Evolutionary conservation across 805 yeast genomes (phyloP), one percentile per base, ranked within the genome.

Genomic region (Blastobotrys parvus): DNA sequence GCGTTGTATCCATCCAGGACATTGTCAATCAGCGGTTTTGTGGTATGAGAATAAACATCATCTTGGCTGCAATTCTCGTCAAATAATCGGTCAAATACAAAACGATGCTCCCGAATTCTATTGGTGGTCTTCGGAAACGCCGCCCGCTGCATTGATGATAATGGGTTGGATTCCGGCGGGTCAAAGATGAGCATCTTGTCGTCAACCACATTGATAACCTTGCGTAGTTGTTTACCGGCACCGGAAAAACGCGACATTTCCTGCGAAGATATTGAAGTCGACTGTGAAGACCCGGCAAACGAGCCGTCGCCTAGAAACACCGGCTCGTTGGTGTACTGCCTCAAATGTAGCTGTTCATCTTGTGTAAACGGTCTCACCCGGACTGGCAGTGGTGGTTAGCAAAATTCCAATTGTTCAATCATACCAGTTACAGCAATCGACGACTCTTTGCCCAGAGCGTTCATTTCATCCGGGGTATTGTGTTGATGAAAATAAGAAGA

Each of bases 1-100:
- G 95, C 81, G 59, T 90, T 88, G 62, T 68, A 85, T 0, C 97
- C 97, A 48, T 84, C 92, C 34, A 89, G 60, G 0, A 87, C 78
- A 32, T 80, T 73, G 47, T 80, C 86, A 5, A 89, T 66, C 38
- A 87, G 65, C 0, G 94, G 90, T 40, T 70, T 67, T 0, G 94
- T 77, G 0, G 95, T 85, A 23, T 62, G 60, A 20, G 65, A 57
- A 56, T 76, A 89, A 0, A 89, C 85, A 4, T 81, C 80, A 7
- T 71, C 67, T 55, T 89, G 96, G 0, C 75, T 47, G 0, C 83
- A 64, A 17, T 62, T 63, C 43, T 74, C 80, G 59, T 82, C 92
- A 59, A 88, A 86, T 8, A 88, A 63, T 45, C 72, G 68, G 61
- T 89, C 97, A 61, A 89, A 89, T 1, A 83, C 83, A 63, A 85